Percentiles rank a stretch among this genome's conserved stretches.
These are phyloP conservation scores for Globisporangium nunn DNA, from an alignment of 352 stramenopile genomes.

Conservation along the genomic window DNA sequence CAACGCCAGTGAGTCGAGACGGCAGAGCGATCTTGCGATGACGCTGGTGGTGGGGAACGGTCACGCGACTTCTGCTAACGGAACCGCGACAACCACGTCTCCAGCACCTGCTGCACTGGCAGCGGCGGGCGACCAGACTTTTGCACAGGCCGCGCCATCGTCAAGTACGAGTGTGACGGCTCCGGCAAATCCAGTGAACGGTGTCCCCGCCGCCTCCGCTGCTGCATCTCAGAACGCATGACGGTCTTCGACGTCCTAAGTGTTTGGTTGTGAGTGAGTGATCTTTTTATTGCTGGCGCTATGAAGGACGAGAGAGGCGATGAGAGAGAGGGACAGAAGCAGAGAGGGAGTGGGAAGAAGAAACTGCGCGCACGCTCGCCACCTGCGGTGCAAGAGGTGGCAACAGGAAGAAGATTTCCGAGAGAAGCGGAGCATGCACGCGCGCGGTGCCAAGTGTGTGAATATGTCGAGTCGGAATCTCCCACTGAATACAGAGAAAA, in stretches of 20 bases:
- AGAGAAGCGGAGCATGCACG: background rate
- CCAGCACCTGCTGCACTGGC: too few relatives aligned
- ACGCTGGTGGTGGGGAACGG: background rate
- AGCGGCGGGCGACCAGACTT: too few relatives aligned
- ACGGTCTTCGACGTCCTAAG: constrained; percentile 8
- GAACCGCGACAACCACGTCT: background rate
- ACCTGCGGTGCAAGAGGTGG: background rate
- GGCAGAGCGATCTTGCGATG: background rate
- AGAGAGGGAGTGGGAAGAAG: background rate
- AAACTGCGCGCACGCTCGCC: background rate
- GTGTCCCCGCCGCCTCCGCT: background rate
- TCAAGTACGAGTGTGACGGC: background rate
- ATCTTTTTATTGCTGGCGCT: constrained; percentile 16
- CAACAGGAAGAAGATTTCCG: background rate
- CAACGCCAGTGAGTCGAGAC: background rate
- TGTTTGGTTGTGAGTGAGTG: constrained; percentile 17
- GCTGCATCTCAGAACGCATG: constrained; percentile 5
- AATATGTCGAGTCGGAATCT: constrained; percentile 11
- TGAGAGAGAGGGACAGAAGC: background rate
- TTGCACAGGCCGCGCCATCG: too few relatives aligned
- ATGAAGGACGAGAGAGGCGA: constrained; percentile 6
- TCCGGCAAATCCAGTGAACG: background rate
- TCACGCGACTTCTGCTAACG: background rate
- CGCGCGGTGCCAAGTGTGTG: constrained; percentile 9
- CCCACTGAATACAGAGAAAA: background rate